Evolutionary conservation across 176 grass and related monocot genomes (phyloP), one percentile per base, ranked within the genome.

Genomic region (Musa troglodytarum): DNA sequence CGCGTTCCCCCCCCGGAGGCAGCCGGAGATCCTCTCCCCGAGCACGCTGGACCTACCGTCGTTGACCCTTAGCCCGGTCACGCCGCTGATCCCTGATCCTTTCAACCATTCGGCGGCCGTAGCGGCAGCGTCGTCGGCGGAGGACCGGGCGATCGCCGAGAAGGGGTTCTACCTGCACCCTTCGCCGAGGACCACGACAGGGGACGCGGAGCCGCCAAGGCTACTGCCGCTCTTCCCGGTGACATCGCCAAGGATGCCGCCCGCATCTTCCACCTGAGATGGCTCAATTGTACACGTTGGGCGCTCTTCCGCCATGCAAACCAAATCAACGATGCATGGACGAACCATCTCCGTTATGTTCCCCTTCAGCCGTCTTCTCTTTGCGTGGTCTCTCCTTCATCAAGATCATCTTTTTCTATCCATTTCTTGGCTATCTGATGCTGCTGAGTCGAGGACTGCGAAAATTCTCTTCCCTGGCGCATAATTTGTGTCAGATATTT

Each of bases 181-280:
- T 6, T 96, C 93, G 14, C 93, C 93, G 79, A 76, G 89, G 54
- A 22, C 24, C 53, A 43, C 34, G 34, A 43, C 4, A 43, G 4
- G 34, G 34, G 34, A 0, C 34, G 34, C 80, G 65, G 89, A 96
- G 62, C 82, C 63, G 52, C 92, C 92, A 62, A 79, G 89, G 20
- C 84, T 96, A 17, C 92, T 96, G 63, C 92, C 92, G 59, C 92
- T 96, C 50, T 96, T 96, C 78, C 92, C 92, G 1, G 82, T 92
- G 73, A 84, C 75, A 2, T 96, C 92, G 13, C 92, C 92, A 23
- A 71, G 86, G 62, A 72, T 85, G 78, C 75, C 83, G 10, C 85
- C 87, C 10, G 79, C 71, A 62, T 57, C 54, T 57, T 57, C 12
- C 54, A 17, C 17, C 6, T 57, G 54, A 57, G 17, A 57, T 57